Evolutionary conservation across 2,329 filamentous ascomycete genomes (phyloP).

Genomic region (Malbranchea zuffiana): DNA sequence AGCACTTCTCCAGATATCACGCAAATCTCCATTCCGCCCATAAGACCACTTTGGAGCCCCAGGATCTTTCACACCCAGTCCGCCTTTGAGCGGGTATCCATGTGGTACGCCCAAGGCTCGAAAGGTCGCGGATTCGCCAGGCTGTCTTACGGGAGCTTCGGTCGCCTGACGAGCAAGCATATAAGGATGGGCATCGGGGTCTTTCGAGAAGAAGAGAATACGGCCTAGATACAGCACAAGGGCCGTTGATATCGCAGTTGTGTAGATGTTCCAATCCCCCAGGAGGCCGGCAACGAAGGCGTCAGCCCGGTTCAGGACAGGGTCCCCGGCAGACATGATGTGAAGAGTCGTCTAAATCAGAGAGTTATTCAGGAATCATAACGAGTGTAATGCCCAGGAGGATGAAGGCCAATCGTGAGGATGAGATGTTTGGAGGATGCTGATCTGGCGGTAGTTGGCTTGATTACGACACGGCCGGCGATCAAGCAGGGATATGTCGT

Average conservation of each 20-base stretch:
- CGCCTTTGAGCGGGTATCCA: slow-evolving; percentile 66
- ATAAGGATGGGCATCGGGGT: slow-evolving; percentile 86
- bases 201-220: slow-evolving; percentile 57
- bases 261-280: slow-evolving; percentile 71
- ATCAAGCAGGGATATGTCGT: too few species aligned
- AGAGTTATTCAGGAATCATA: not conserved
- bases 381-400: too few species aligned
- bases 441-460: too few species aligned
- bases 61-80: slow-evolving; percentile 70
- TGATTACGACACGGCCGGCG: too few species aligned
- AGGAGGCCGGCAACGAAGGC: slow-evolving; percentile 57
- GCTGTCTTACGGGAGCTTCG: slow-evolving; percentile 65
- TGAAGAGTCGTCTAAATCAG: not conserved
- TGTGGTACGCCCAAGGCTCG: slow-evolving; percentile 75
- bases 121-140: slow-evolving; percentile 76
- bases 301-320: slow-evolving; percentile 58
- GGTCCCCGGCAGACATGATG: slow-evolving; percentile 37
- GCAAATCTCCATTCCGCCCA: slow-evolving; percentile 77
- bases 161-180: slow-evolving; percentile 76
- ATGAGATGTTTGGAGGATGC: too few species aligned
- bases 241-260: slow-evolving; percentile 57
- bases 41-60: slow-evolving; percentile 71
- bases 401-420: too few species aligned
- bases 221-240: slow-evolving; percentile 60
- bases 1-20: slow-evolving; percentile 78